Conservation (phyloP, 2,329 filamentous ascomycete species). For the Penicillium frequentans region DNA sequence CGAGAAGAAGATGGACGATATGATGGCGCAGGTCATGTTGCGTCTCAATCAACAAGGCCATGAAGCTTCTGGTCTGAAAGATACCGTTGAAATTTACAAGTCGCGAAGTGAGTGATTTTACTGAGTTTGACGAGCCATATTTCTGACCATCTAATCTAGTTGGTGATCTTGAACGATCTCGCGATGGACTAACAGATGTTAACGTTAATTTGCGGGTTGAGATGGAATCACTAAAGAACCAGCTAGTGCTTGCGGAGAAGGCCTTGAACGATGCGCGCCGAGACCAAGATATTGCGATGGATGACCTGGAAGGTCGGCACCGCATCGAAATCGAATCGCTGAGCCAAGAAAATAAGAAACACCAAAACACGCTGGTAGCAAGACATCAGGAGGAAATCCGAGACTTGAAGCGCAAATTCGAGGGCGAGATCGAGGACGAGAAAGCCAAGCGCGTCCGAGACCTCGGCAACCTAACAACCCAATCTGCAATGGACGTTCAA, state of each 20-base stretch:
- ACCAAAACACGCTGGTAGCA: slow-evolving; percentile 59
- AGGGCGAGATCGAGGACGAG: slow-evolving; percentile 68
- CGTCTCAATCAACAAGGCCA: slow-evolving; percentile 69
- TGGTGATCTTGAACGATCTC: slow-evolving; percentile 56
- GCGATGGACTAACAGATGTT: slow-evolving; percentile 50
- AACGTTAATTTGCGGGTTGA: slow-evolving; percentile 65
- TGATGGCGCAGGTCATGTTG: slow-evolving; percentile 70
- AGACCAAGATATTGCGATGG: slow-evolving; percentile 53
- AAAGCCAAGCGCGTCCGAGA: slow-evolving; percentile 38
- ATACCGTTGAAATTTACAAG: slow-evolving; percentile 73
- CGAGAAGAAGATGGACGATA: slow-evolving; percentile 72
- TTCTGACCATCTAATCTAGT: slow-evolving; percentile 40
- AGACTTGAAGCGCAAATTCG: slow-evolving; percentile 62
- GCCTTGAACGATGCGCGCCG: slow-evolving; percentile 54
- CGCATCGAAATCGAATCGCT: slow-evolving; percentile 44
- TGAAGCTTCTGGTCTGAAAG: slow-evolving; percentile 69
- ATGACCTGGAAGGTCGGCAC: slow-evolving; percentile 55
- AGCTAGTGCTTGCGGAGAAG: slow-evolving; percentile 49
- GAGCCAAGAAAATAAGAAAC: slow-evolving; percentile 47
- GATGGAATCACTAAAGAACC: slow-evolving; percentile 61
- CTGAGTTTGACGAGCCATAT: not conserved
- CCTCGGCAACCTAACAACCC: slow-evolving; percentile 36
- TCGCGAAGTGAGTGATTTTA: slow-evolving; percentile 61
- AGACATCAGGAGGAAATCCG: slow-evolving; percentile 69
- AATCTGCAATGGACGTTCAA: slow-evolving; percentile 40